Conservation (phyloP, 208 protist genomes). For the Crithidia fasciculata region DNA sequence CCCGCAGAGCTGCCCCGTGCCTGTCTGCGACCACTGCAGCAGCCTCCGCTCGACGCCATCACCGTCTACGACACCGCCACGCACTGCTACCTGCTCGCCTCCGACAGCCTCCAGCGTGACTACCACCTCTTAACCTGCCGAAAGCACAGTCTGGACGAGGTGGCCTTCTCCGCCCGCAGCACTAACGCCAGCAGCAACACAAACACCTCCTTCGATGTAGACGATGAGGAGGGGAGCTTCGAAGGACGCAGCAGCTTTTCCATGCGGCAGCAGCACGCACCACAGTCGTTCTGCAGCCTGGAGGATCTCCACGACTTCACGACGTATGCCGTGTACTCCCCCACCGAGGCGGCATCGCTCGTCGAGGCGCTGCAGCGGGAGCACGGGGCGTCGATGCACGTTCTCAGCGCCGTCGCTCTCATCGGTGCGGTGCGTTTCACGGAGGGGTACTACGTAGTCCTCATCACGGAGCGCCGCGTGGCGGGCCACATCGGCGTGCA, state of each 20-base stretch:
- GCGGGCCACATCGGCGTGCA: conserved; percentile 90
- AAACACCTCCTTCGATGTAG: conserved; percentile 6
- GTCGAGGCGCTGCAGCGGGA: conserved; percentile 34
- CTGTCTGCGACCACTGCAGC: conserved; percentile 14
- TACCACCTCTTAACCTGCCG: conserved; percentile 27
- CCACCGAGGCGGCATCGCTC: conserved; percentile 41
- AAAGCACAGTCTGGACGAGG: conserved; percentile 33
- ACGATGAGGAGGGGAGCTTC: neutral
- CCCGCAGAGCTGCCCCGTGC: conserved; percentile 18
- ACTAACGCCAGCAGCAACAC: conserved; percentile 2
- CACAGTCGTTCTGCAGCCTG: neutral
- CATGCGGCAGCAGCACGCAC: neutral
- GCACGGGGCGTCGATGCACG: conserved; percentile 26
- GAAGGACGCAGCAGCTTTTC: conserved; percentile 5
- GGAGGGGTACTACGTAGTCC: conserved; percentile 93
- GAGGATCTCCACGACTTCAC: conserved; percentile 32
- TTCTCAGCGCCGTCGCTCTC: conserved; percentile 42
- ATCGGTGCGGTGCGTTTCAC: conserved; percentile 93
- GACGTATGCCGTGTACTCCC: conserved; percentile 34
- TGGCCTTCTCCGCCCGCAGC: neutral
- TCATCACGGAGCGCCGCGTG: conserved; percentile 75
- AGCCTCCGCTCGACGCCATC: conserved; percentile 48
- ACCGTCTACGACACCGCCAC: conserved; percentile 57
- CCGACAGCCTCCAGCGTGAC: conserved; percentile 32
- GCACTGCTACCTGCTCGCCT: conserved; percentile 63